A percentile compares a stretch with the other conserved stretches of the same genome.
Evolutionary conservation across 1,284 basidiomycete genomes (phyloP).

Genomic region (Rhodotorula sp.): DNA sequence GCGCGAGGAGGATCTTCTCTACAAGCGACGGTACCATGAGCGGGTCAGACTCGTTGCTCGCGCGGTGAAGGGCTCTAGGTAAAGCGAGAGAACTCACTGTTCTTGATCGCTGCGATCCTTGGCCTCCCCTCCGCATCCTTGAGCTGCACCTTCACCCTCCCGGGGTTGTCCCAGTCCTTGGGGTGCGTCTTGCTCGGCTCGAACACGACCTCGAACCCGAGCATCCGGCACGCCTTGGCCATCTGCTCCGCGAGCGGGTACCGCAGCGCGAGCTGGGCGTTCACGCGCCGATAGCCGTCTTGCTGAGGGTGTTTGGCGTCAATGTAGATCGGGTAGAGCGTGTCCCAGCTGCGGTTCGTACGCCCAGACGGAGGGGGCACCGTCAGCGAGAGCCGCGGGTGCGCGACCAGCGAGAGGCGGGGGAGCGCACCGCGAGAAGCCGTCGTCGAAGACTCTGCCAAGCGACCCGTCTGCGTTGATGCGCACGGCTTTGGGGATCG

Average conservation of each 20-base stretch:
- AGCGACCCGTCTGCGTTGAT: conserved; percentile 10
- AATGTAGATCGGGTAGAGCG: conserved; percentile 90
- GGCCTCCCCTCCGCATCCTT: conserved; percentile 69
- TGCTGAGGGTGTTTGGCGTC: conserved; percentile 89
- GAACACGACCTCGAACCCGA: conserved; percentile 71
- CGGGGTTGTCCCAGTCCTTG: conserved; percentile 86
- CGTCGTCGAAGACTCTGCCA: not conserved
- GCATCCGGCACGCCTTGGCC: conserved; percentile 72
- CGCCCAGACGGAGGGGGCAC: not conserved
- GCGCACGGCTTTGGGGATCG: conserved; percentile 24
- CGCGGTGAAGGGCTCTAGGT: not conserved
- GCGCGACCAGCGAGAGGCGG: not conserved
- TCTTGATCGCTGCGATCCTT: conserved; percentile 71
- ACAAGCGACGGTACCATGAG: conserved; percentile 32
- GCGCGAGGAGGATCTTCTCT: conserved; percentile 50
- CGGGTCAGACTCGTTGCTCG: not conserved
- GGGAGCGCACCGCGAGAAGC: conserved; percentile 7
- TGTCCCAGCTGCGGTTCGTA: conserved; percentile 29
- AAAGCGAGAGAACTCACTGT: conserved; percentile 62
- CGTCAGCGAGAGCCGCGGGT: not conserved
- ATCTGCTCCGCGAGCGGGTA: conserved; percentile 93
- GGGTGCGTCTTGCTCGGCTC: conserved; percentile 78
- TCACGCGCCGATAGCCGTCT: conserved; percentile 76
- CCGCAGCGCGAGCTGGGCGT: conserved; percentile 79
- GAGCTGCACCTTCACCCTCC: conserved; percentile 64